A percentile compares a stretch with the other conserved stretches of the same genome.
phyloP scores from a whole-genome alignment of 1,284 basidiomycete species.

The Neonothopanus nambi region DNA sequence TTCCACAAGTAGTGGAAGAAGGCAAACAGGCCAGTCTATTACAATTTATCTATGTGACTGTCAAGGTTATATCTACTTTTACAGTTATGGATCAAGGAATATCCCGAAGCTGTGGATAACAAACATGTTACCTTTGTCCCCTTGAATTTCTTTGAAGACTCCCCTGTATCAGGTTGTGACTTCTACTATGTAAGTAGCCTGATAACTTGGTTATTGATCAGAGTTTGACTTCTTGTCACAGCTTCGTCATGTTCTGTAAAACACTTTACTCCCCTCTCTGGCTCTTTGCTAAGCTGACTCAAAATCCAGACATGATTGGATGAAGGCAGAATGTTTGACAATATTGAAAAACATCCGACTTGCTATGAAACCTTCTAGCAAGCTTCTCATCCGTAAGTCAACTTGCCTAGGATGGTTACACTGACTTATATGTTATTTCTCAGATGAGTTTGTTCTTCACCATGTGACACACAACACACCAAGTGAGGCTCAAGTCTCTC shows the following conservation, averaged over 20 bases:
- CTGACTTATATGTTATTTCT: not conserved
- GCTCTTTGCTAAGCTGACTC: not conserved
- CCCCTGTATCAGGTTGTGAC: slow-evolving; percentile 3
- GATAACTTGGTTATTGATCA: not conserved
- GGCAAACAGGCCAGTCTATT: not conserved
- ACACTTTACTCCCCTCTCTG: not conserved
- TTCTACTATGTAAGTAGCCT: slow-evolving; percentile 7
- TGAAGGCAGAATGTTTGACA: not conserved
- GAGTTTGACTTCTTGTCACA: not conserved
- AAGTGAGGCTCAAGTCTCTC: not conserved
- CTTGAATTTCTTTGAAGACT: slow-evolving; percentile 9
- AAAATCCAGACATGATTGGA: slow-evolving; percentile 7
- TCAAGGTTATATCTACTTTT: not conserved
- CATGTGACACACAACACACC: no score
- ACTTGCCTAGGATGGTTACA: not conserved
- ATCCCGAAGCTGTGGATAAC: slow-evolving; percentile 1
- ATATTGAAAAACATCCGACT: slow-evolving; percentile 8
- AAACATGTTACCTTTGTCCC: slow-evolving; percentile 1
- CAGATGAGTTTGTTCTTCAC: not conserved
- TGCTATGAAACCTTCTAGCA: slow-evolving; percentile 9
- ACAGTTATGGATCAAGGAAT: slow-evolving; percentile 1
- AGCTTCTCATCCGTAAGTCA: slow-evolving; percentile 1
- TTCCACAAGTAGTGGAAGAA: slow-evolving; percentile 23
- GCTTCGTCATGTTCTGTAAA: not conserved
- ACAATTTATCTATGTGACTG: not conserved